Conservation (phyloP, 805 yeast genomes). For the Suhomyces faveliae region DNA sequence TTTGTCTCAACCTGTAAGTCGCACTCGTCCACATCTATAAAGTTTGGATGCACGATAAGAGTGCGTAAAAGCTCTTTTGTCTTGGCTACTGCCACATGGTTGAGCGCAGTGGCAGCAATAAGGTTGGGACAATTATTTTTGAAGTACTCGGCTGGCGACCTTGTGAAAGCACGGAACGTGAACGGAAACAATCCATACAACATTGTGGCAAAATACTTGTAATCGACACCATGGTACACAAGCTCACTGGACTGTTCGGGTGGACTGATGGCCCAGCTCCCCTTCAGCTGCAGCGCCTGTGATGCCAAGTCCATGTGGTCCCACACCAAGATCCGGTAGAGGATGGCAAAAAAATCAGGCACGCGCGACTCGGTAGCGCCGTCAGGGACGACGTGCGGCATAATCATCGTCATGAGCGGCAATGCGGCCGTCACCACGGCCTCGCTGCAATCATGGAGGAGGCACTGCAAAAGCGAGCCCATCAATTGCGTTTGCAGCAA, state of each 20-base stretch:
- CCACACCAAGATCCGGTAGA: conserved; percentile 39
- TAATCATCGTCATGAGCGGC: conserved; percentile 29
- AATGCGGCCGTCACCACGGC: conserved; percentile 37
- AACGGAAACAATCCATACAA: conserved; percentile 60
- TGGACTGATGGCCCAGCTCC: neutral
- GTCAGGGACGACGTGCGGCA: conserved; percentile 41
- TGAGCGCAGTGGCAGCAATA: conserved; percentile 2
- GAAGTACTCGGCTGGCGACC: conserved; percentile 8
- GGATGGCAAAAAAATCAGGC: conserved; percentile 44
- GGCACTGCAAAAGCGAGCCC: conserved; percentile 34
- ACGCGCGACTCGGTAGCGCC: conserved; percentile 30
- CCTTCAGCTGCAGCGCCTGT: neutral
- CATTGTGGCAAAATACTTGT: conserved; percentile 41
- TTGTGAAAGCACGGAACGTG: conserved; percentile 44
- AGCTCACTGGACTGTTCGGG: neutral
- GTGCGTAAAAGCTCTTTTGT: conserved; percentile 28
- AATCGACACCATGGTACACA: conserved; percentile 3
- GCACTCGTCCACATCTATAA: conserved; percentile 29
- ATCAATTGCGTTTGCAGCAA: conserved; percentile 38
- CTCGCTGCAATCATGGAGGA: conserved; percentile 42
- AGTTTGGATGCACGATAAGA: conserved; percentile 50
- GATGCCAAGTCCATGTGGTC: conserved; percentile 11
- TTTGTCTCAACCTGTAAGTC: conserved; percentile 20
- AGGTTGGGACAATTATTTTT: neutral
- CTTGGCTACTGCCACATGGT: conserved; percentile 1